These are phyloP conservation scores for Aspergillus niger DNA, from an alignment of 2,329 filamentous ascomycete genomes.

Conservation along the genomic window DNA sequence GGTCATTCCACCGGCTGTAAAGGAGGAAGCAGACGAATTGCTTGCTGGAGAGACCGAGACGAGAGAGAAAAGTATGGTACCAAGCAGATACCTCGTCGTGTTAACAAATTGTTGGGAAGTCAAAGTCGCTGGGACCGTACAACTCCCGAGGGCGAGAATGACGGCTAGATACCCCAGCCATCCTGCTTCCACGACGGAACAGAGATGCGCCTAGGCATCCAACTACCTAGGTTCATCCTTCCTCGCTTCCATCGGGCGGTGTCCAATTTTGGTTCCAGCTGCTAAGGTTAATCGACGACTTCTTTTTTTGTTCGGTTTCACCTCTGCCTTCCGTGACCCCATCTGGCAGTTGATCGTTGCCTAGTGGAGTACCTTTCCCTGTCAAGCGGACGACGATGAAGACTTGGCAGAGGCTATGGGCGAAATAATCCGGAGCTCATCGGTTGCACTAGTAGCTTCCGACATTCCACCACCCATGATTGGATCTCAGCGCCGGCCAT, in stretches of 20 bases:
- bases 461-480: not conserved
- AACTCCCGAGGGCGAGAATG: too few relatives aligned
- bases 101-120: too few relatives aligned
- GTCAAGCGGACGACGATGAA: not conserved
- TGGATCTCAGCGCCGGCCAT: slow-evolving; percentile 8
- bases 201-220: not conserved
- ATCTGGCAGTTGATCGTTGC: slow-evolving; percentile 2
- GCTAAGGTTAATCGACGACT: not conserved
- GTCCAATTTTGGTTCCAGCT: not conserved
- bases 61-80: too few relatives aligned
- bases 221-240: not conserved
- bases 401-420: slow-evolving; percentile 2
- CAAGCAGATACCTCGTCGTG: too few relatives aligned
- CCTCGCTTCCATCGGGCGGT: not conserved
- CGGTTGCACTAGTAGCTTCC: not conserved
- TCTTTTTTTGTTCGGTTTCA: slow-evolving; percentile 1
- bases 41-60: too few relatives aligned
- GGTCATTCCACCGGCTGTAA: not conserved
- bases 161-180: too few relatives aligned
- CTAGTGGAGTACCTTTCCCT: not conserved
- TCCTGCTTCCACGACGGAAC: not conserved
- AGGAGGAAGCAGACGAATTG: not conserved
- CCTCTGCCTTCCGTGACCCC: not conserved
- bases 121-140: too few relatives aligned
- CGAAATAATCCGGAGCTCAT: slow-evolving; percentile 5